Evolutionary conservation across 768 basidiomycete species (phyloP).

Genomic region (Pleurotus pulmonarius): DNA sequence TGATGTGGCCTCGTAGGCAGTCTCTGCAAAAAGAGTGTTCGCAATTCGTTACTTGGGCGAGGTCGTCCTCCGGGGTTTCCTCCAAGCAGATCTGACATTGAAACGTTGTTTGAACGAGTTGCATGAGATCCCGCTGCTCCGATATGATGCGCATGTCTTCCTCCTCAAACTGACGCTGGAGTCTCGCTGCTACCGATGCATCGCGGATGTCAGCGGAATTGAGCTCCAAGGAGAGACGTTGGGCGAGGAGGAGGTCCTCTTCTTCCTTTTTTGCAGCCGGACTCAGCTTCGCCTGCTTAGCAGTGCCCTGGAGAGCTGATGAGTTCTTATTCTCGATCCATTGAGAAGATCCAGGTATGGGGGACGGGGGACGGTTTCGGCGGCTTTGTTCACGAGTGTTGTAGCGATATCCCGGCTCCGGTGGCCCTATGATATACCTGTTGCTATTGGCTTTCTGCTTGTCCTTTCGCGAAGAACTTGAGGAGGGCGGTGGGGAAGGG

Average conservation of each 20-base stretch:
- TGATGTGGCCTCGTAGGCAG: constrained; percentile 35
- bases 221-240: background rate
- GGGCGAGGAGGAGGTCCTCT: constrained; percentile 1
- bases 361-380: background rate
- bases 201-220: constrained; percentile 11
- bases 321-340: background rate
- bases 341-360: background rate
- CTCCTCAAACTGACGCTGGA: constrained; percentile 36
- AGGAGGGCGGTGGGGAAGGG: background rate
- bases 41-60: constrained; percentile 37
- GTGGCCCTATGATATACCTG: background rate
- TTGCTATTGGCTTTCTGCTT: background rate
- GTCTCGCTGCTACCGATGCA: constrained; percentile 20
- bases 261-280: background rate
- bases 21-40: constrained; percentile 42
- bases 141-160: background rate
- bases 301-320: background rate
- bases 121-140: background rate
- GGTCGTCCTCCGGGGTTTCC: constrained; percentile 32
- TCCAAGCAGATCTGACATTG: constrained; percentile 49
- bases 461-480: background rate
- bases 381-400: background rate
- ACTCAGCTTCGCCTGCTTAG: background rate
- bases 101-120: constrained; percentile 30
- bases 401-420: background rate